Evolutionary conservation across 148 eudicot genomes (phyloP), one percentile per base, ranked within the genome.

Genomic region (Nepenthes gracilis): DNA sequence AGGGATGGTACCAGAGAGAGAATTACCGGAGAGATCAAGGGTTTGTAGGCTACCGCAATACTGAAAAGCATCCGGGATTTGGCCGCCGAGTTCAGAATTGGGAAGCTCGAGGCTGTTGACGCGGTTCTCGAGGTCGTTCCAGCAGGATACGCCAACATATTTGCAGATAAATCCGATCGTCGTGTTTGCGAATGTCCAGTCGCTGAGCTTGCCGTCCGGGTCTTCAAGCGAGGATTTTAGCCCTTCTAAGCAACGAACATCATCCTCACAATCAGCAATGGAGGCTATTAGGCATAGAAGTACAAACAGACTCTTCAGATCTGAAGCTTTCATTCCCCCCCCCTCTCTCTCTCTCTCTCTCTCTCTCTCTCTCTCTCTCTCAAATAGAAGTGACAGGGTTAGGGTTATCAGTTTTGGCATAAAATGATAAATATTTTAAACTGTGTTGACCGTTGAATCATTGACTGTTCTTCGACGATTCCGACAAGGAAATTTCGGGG

Each of bases 71-170:
- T 72, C 76, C 0, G 97, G 92, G 49, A 90, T 23, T 1, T 13
- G 35, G 13, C 97, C 97, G 40, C 69, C 62, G 52, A 91, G 86
- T 14, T 59, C 33, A 51, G 78, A 68, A 1, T 67, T 82, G 0
- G 43, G 63, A 36, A 85, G 86, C 32, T 70, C 66, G 59, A 91
- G 71, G 56, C 71, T 61, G 36, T 81, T 64, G 2, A 87, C 59
- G 2, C 93, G 83, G 38, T 87, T 85, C 57, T 91, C 96, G 3
- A 59, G 71, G 34, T 83, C 81, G 62, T 91, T 91, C 96, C 97
- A 91, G 73, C 97, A 87, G 1, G 80, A 33, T 0, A 79, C 88
- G 1, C 87, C 93, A 6, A 52, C 61, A 55, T 81, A 91, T 0
- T 56, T 58, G 69, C 97, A 87, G 60, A 91, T 70, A 64, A 68